Base-by-base conservation (phyloP, 176 grass and related monocot genomes). In the Typha latifolia region DNA sequence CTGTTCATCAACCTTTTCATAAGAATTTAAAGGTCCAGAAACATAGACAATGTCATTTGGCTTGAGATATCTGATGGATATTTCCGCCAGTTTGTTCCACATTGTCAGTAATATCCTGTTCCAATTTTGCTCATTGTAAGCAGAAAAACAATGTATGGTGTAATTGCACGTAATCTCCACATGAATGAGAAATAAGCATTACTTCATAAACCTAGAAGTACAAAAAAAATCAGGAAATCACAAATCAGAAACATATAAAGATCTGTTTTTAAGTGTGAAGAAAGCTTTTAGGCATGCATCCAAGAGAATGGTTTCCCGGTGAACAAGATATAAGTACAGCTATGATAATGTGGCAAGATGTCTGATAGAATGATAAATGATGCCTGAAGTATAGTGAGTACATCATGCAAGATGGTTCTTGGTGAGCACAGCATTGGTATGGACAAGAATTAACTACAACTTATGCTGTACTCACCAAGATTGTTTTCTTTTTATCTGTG, bases 11-110 rank as follows among this genome's bases (percentile, higher is more conserved):
- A 72, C 37, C 66, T 37, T 74, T 57, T 73, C 34, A 47, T 86
- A 90, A 53, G 55, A 78, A 0, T 1, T 1, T n/a, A 90, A 62
- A 43, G 0, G 0, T 43, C 87, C 80, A 62, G 51, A 71, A 75
- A 84, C 80, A 78, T 81, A 80, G 59, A 90, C 64, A 66, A 86
- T 64, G 62, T 86, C 83, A 47, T 81, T 55, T 55, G 50, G 1
- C 55, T 86, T 86, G 65, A 90, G 71, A 74, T 90, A 69, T 69
- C 70, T 81, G 9, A 83, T 11, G 67, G 77, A 61, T 53, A 78
- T 64, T 43, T 71, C 67, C 6, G 80, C 83, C 49, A 90, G 49
- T 9, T 75, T 14, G 14, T 72, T 62, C 0, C 69, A 12, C 11
- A 90, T 61, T 0, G 62, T 0, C 62, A 90, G 37, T 19, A 71